These are phyloP conservation scores for Aspergillus ruber DNA, from an alignment of 2,329 filamentous ascomycete genomes.

Conservation along the genomic window DNA sequence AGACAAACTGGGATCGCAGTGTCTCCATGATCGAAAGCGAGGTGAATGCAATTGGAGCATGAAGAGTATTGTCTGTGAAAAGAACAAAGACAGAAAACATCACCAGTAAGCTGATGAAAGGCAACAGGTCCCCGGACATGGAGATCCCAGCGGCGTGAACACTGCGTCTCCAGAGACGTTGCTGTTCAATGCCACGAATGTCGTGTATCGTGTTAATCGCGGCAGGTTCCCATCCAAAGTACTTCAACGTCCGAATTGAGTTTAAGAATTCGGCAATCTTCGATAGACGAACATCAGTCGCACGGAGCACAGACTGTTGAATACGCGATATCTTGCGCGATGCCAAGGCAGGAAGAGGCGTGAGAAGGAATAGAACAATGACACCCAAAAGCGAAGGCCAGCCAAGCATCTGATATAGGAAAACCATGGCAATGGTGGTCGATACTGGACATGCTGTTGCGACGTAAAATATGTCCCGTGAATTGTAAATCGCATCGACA, in stretches of 20 bases:
- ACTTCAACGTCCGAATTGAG: slow-evolving; percentile 55
- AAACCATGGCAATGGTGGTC: slow-evolving; percentile 44
- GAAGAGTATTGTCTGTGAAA: slow-evolving; percentile 43
- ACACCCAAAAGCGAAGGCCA: slow-evolving; percentile 52
- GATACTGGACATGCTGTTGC: slow-evolving; percentile 43
- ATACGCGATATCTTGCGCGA: slow-evolving; percentile 46
- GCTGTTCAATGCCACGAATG: slow-evolving; percentile 48
- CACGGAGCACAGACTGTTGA: slow-evolving; percentile 48
- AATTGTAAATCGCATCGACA: slow-evolving; percentile 49
- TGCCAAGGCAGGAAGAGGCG: slow-evolving; percentile 47
- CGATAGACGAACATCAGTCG: slow-evolving; percentile 53
- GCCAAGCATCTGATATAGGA: slow-evolving; percentile 51
- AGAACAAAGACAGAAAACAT: slow-evolving; percentile 51
- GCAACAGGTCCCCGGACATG: slow-evolving; percentile 48
- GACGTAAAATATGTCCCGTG: slow-evolving; percentile 48
- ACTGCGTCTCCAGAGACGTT: slow-evolving; percentile 49
- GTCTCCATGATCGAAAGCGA: slow-evolving; percentile 50
- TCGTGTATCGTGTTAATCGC: slow-evolving; percentile 47
- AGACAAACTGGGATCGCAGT: slow-evolving; percentile 48
- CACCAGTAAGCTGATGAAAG: slow-evolving; percentile 46
- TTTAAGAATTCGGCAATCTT: slow-evolving; percentile 53
- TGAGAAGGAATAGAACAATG: slow-evolving; percentile 41
- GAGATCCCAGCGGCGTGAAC: slow-evolving; percentile 38
- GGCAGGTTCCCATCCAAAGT: slow-evolving; percentile 55
- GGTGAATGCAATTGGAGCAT: slow-evolving; percentile 54